Evolutionary conservation across 2,329 filamentous ascomycete genomes (phyloP), one percentile per base, ranked within the genome.

Genomic region (Calonectria fujianensis): DNA sequence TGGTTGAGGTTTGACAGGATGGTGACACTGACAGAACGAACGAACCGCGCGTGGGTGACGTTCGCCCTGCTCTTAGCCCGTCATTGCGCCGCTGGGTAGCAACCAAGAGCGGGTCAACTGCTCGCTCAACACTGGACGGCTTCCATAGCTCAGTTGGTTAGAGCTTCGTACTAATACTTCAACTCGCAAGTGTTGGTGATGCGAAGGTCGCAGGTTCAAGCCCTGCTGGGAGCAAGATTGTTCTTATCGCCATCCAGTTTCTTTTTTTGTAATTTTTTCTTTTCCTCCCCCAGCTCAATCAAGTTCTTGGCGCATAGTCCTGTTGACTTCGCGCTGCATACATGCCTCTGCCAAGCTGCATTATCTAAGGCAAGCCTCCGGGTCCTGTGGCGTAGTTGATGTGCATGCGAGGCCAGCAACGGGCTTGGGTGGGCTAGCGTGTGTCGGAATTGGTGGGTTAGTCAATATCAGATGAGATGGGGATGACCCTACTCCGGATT

Each of bases 81-180:
- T 5, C 48, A 70, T 71, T 63, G 51, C 20, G 3, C 10, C 1
- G 10, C 7, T 7, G 16, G 4, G n/a, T 11, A n/a, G 1, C 51
- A 71, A 61, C 52, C 32, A 67, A 32, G 27, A 67, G 72, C 51
- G 72, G 71, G 63, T 54, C 69, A 54, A 18, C 54, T 45, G 45
- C 29, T 57, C 45, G 29, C 29, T 41, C 13, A 69, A 66, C 41
- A 74, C 75, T 59, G 75, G 79, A 79, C 68, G 78, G 80, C 80
- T 82, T 82, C 81, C 80, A 76, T 82, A 82, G 81, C 81, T 81
- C 79, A 82, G 81, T 82, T 82, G 80, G 81, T 82, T 82, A 82
- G 80, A 81, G 80, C 81, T 77, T 82, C 79, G 81, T 82, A 81
- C 81, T 82, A 82, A 82, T 82, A 82, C 75, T 80, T 76, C 71